Evolutionary conservation across 192 early-diverging fungal species (phyloP).

Genomic region (Umbelopsis sp.): DNA sequence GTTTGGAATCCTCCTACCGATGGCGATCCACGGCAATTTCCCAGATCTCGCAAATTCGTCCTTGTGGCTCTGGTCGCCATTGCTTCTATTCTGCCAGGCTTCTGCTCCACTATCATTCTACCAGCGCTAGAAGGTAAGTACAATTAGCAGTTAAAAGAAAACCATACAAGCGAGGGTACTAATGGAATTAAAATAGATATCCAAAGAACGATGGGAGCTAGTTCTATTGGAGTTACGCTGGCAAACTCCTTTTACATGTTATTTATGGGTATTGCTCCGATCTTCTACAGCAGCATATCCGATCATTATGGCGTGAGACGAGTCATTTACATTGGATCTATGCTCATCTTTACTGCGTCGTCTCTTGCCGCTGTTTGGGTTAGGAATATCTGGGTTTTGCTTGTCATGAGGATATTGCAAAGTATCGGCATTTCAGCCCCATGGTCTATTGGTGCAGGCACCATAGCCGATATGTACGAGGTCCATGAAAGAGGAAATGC

Average conservation of each 20-base stretch:
- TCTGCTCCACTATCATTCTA: slow-evolving; percentile 41
- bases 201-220: slow-evolving; percentile 19
- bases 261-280: slow-evolving; percentile 55
- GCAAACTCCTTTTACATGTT: slow-evolving; percentile 49
- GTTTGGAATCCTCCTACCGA: slow-evolving; percentile 13
- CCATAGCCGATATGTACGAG: slow-evolving; percentile 32
- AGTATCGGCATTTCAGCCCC: slow-evolving; percentile 44
- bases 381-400: slow-evolving; percentile 35
- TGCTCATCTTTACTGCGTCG: slow-evolving; percentile 43
- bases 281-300: slow-evolving; percentile 48
- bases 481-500: slow-evolving; percentile 39
- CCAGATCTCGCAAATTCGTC: background rate
- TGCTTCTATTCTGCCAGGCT: slow-evolving; percentile 30
- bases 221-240: slow-evolving; percentile 37
- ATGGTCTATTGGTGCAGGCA: slow-evolving; percentile 46
- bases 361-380: slow-evolving; percentile 47
- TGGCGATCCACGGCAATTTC: slow-evolving; percentile 1
- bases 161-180: background rate
- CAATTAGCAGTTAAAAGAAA: too few species aligned
- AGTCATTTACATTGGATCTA: slow-evolving; percentile 45
- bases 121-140: slow-evolving; percentile 11
- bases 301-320: slow-evolving; percentile 48
- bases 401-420: slow-evolving; percentile 43
- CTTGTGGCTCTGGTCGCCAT: slow-evolving; percentile 3
- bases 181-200: background rate